phyloP scores from a whole-genome alignment of 208 protist genomes.

The Acanthamoeba lugdunensis region DNA sequence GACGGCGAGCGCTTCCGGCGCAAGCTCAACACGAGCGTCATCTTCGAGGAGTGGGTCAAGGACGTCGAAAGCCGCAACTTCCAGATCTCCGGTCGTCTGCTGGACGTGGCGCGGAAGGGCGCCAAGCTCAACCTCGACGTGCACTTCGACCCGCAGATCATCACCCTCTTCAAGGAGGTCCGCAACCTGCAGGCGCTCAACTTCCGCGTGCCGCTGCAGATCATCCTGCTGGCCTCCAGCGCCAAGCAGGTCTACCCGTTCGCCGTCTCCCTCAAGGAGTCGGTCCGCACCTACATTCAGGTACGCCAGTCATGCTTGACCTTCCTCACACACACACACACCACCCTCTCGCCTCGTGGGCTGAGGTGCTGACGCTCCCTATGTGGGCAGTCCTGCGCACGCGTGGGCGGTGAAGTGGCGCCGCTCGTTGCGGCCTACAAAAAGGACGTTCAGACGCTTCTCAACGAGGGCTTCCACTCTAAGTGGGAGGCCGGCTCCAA shows the following conservation, averaged over 20 bases:
- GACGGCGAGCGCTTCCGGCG: constrained; percentile 86
- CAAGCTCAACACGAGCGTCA: constrained; percentile 85
- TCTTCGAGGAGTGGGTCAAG: constrained; percentile 85
- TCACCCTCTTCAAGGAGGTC: constrained; percentile 90
- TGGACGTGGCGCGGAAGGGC: constrained; percentile 78
- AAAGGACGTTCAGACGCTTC: constrained; percentile 80
- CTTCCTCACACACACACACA: too few relatives aligned
- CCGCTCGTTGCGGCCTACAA: constrained; percentile 85
- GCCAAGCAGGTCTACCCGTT: constrained; percentile 86
- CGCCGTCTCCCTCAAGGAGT: constrained; percentile 87
- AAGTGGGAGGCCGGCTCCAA: constrained; percentile 82
- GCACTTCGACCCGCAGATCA: constrained; percentile 88
- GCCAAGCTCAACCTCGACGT: constrained; percentile 83
- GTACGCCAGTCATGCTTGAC: neutral
- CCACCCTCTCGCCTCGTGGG: too few relatives aligned
- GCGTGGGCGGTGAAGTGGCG: constrained; percentile 48
- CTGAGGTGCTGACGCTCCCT: too few relatives aligned
- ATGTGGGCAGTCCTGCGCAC: constrained; percentile 14
- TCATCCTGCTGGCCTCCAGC: constrained; percentile 77
- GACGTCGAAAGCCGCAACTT: constrained; percentile 77
- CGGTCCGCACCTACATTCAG: constrained; percentile 83
- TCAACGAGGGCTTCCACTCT: constrained; percentile 85
- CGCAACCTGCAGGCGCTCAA: constrained; percentile 86
- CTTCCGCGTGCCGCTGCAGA: constrained; percentile 85
- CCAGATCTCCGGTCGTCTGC: constrained; percentile 81